phyloP scores from a whole-genome alignment of 2,329 filamentous ascomycete genomes.

The Cercospora beticola region DNA sequence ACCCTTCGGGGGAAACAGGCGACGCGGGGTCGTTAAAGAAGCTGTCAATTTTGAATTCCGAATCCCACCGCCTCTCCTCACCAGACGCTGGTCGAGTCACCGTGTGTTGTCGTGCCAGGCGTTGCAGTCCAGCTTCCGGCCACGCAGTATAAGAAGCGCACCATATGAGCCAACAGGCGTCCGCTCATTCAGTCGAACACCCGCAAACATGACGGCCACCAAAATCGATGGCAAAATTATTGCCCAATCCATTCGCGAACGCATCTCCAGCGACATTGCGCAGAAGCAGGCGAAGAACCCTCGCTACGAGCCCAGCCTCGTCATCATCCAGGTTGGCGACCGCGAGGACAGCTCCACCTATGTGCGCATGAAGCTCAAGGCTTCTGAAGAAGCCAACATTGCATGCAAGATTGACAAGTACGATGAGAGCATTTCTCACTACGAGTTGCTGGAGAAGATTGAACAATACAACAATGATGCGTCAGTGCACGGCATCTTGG shows the following conservation, averaged over 20 bases:
- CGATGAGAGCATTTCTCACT: conserved; percentile 75
- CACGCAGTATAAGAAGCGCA: background rate
- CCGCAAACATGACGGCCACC: conserved; percentile 72
- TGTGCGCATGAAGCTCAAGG: conserved; percentile 99
- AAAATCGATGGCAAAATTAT: conserved; percentile 97
- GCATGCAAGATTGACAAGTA: conserved; percentile 82
- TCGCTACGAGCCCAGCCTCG: conserved; percentile 82
- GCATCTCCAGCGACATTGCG: conserved; percentile 75
- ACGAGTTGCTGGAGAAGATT: conserved; percentile 82
- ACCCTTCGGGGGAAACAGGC: conserved; percentile 13
- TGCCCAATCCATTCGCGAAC: conserved; percentile 85
- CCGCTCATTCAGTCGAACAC: conserved; percentile 52
- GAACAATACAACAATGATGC: conserved; percentile 82
- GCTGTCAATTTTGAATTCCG: conserved; percentile 11
- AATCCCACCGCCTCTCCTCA: conserved; percentile 4
- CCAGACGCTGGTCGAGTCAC: background rate
- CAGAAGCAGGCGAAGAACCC: conserved; percentile 79
- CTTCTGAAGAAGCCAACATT: conserved; percentile 91
- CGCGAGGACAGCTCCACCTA: conserved; percentile 89
- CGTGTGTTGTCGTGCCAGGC: background rate
- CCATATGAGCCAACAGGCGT: conserved; percentile 16
- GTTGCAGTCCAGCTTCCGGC: background rate
- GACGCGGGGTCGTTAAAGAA: background rate
- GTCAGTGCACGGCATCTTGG: conserved; percentile 83
- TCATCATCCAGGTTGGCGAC: conserved; percentile 95